Base-by-base conservation (phyloP, 495 filamentous ascomycete genomes). In the Trypethelium eluteriae region DNA sequence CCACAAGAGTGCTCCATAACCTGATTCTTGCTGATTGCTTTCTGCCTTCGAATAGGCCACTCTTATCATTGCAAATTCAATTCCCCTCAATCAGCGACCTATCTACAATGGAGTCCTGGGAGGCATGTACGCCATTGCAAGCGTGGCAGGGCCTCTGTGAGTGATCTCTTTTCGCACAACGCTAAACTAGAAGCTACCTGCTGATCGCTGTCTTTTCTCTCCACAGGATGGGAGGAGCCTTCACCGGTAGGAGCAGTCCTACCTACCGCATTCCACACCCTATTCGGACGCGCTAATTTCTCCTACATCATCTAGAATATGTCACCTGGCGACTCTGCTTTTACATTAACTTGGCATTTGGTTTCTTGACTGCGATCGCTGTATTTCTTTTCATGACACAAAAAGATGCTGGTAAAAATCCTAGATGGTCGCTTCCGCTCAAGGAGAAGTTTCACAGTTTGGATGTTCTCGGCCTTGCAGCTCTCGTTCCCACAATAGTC, bases 271-370 rank as follows among this genome's bases (percentile, higher is more conserved):
- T 46, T 18, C 62, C 56, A 39, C 3, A 36, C 7, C 7, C 12
- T 53, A 44, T 14, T 44, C 41, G 10, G 12, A 46, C 2, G 7
- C 9, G 46, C 59, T 67, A 64, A 67, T 47, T 5, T 36, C 18
- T 18, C 2, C 6, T 36, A 9, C 32, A 10, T 86, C 69, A 85
- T 83, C 3, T 14, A 59, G 80, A 86, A 36, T 75, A 81, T n/a
- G 74, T 85, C 4, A 82, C 84, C 1, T 95, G 91, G 91, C 77
- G 91, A 64, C 93, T 90, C 90, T 93, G 89, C 70, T 92, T 94
- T 76, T 92, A 85, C 73, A 89, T 89, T 76, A 91, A 91, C 67
- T 74, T 79, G 14, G 78, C 76, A 5, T 62, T 93, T 62, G 89
- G 90, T 50, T 88, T 79, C 35, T 74, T 89, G 34, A 87, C 86